Evolutionary conservation across 768 basidiomycete species (phyloP), one percentile per base, ranked within the genome.

Genomic region (Cystobasidium ongulense): DNA sequence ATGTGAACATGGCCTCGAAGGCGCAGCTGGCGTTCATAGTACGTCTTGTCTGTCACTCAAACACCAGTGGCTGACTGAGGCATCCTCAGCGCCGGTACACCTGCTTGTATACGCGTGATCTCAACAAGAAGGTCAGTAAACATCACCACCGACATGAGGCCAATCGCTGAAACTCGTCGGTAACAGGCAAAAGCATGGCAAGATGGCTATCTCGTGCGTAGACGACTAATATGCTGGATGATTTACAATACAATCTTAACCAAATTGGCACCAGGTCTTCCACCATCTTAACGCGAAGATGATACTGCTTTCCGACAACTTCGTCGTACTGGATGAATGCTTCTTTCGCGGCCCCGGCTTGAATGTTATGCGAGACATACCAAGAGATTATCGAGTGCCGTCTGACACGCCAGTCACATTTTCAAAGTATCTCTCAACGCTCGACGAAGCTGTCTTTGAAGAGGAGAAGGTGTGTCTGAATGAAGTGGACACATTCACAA

Each of bases 21-120:
- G 23, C 57, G 2, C 25, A 59, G 57, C 21, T 59, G 57, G 57
- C 57, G 11, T 59, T 59, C 57, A 59, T 59, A 59, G 57, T 59
- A n/a, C 4, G 38, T 46, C 39, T 39, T 8, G 35, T 27, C 23
- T 65, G 11, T 65, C 31, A 35, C 39, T 36, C 7, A 36, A 18
- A 7, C 31, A 10, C 7, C 10, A 10, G 15, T 25, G 33, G 18
- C 33, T 35, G 36, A 65, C 53, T 46, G 66, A 13, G 10, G 59
- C n/a, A 11, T 46, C 15, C 17, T 31, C 68, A 71, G 68, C 52
- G 68, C 15, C 68, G 68, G 15, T 71, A 71, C 54, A 59, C 25
- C 39, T 71, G 68, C 68, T 54, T 71, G 68, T 71, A 71, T 54
- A 71, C 68, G 31, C 68, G 50, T n/a, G 68, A 71, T 54, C 7